phyloP scores from a whole-genome alignment of 1,284 basidiomycete species.

The Tilletiopsis washingtonensis region DNA sequence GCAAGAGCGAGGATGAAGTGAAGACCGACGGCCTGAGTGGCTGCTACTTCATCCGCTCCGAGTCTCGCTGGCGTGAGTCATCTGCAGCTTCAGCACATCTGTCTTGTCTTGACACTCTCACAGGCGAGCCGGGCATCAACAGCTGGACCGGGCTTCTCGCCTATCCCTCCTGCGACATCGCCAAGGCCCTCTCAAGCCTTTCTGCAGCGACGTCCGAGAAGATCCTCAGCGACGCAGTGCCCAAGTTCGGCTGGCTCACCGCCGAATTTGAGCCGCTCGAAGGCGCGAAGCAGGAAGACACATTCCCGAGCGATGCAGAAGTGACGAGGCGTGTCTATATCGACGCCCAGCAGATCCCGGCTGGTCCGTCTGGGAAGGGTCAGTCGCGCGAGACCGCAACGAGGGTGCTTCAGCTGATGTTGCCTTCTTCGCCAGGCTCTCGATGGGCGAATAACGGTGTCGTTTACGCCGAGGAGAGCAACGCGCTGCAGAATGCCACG shows the following conservation, averaged over 20 bases:
- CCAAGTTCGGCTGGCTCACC: slow-evolving; percentile 22
- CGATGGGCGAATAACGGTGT: slow-evolving; percentile 14
- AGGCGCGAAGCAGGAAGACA: slow-evolving; percentile 2
- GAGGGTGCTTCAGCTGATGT: too few relatives aligned
- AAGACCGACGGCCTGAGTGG: slow-evolving; percentile 12
- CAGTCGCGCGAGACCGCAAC: too few relatives aligned
- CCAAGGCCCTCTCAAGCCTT: too few relatives aligned
- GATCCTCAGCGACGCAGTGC: not conserved
- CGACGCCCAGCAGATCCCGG: slow-evolving; percentile 18
- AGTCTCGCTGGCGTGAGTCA: slow-evolving; percentile 24
- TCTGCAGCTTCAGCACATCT: too few relatives aligned
- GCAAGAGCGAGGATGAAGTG: slow-evolving; percentile 10
- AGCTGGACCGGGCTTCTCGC: slow-evolving; percentile 9
- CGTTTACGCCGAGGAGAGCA: slow-evolving; percentile 10
- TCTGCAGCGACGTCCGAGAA: not conserved
- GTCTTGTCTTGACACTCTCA: too few relatives aligned
- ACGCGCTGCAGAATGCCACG: too few relatives aligned
- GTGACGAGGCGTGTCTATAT: slow-evolving; percentile 24
- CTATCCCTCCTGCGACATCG: slow-evolving; percentile 4
- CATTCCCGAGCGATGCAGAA: slow-evolving; percentile 12
- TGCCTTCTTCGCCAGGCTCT: too few relatives aligned
- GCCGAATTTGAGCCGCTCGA: slow-evolving; percentile 8
- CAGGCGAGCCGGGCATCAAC: slow-evolving; percentile 1
- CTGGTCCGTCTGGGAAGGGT: slow-evolving; percentile 4
- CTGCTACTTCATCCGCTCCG: slow-evolving; percentile 26